phyloP scores from a whole-genome alignment of 2,329 filamentous ascomycete species.

The Calcarisporium arbuscula region DNA sequence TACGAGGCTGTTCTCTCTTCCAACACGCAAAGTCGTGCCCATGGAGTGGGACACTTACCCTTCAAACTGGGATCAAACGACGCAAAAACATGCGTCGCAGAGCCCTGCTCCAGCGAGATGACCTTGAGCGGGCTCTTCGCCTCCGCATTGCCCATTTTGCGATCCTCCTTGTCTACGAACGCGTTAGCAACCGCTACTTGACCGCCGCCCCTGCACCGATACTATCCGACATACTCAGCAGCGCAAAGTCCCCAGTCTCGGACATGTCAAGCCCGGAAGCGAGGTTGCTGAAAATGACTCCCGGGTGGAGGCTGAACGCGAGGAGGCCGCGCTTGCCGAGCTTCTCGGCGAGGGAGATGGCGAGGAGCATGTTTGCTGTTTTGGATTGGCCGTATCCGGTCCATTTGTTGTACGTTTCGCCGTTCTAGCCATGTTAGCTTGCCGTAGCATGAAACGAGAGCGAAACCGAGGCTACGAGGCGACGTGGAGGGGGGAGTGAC shows the following conservation, averaged over 20 bases:
- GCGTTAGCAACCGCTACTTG: background rate
- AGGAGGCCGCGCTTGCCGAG: slow-evolving; percentile 21
- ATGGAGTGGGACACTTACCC: slow-evolving; percentile 8
- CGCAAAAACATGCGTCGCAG: slow-evolving; percentile 27
- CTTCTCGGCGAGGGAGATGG: slow-evolving; percentile 23
- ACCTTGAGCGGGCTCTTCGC: slow-evolving; percentile 14
- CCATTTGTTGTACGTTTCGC: slow-evolving; percentile 24
- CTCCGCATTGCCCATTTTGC: slow-evolving; percentile 14
- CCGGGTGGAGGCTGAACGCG: slow-evolving; percentile 29
- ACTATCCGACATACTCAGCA: slow-evolving; percentile 10
- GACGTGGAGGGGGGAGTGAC: slow-evolving; percentile 1
- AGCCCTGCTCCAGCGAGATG: slow-evolving; percentile 21
- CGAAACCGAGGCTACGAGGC: background rate
- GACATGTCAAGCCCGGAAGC: slow-evolving; percentile 15
- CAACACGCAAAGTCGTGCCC: too few relatives aligned
- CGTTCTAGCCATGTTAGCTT: slow-evolving; percentile 16
- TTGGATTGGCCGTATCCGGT: slow-evolving; percentile 31
- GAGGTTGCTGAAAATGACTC: slow-evolving; percentile 19
- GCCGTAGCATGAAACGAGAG: slow-evolving; percentile 5
- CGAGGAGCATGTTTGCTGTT: slow-evolving; percentile 29
- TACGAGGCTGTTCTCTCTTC: too few relatives aligned
- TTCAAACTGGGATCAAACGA: slow-evolving; percentile 29
- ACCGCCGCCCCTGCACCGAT: too few relatives aligned
- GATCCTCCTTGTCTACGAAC: background rate
- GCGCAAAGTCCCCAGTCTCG: slow-evolving; percentile 11